Percentiles rank a stretch among this genome's conserved stretches.
Evolutionary conservation across 2,329 filamentous ascomycete genomes (phyloP).

Genomic region (Botrytis cinerea): DNA sequence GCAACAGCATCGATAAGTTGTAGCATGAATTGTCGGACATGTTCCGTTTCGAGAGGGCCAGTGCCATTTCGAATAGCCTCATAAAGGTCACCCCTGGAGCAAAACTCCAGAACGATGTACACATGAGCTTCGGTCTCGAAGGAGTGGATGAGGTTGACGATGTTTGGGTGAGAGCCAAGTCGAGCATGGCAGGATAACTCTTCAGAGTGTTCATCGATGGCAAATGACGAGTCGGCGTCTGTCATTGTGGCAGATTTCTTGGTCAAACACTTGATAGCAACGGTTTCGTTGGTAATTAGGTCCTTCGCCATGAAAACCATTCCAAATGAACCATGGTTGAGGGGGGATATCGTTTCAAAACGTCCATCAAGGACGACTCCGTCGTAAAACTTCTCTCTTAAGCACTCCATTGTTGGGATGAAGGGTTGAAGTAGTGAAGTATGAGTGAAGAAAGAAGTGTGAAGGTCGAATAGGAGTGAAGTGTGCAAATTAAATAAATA

Average conservation of each 20-base stretch:
- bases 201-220: constrained; percentile 80
- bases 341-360: constrained; percentile 86
- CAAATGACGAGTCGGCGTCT: constrained; percentile 55
- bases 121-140: constrained; percentile 91
- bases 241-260: constrained; percentile 68
- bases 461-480: constrained; percentile 26
- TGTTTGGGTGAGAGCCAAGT: constrained; percentile 80
- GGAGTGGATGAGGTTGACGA: constrained; percentile 87
- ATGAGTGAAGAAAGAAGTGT: constrained; percentile 16
- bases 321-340: constrained; percentile 98
- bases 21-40: constrained; percentile 96
- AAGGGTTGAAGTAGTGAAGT: constrained; percentile 26
- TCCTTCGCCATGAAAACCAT: constrained; percentile 97
- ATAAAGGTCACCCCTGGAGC: constrained; percentile 92
- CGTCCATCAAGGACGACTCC: constrained; percentile 84
- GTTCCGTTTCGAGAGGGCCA: constrained; percentile 90
- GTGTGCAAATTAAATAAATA: constrained; percentile 33
- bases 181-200: constrained; percentile 77
- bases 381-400: constrained; percentile 77
- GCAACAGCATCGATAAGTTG: constrained; percentile 87
- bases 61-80: constrained; percentile 90
- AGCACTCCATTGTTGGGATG: constrained; percentile 70
- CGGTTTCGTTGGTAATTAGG: constrained; percentile 70
- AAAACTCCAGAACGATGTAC: constrained; percentile 94
- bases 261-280: constrained; percentile 95